Evolutionary conservation across 768 basidiomycete genomes (phyloP).

Genomic region (Phlebiopsis gigantea): DNA sequence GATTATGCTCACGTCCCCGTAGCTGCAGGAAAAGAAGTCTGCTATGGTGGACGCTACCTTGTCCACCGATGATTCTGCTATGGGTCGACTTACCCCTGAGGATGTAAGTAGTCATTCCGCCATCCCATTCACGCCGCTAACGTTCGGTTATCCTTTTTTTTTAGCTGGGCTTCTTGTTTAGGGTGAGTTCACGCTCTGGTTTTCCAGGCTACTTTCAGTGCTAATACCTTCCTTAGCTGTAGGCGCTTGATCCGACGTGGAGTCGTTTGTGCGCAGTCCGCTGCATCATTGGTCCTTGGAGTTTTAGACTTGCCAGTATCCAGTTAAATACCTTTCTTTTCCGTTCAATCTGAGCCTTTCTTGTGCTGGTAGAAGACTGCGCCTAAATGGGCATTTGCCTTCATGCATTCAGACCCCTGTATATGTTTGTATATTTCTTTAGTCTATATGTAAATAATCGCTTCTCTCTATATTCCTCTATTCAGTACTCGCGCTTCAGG

Average conservation of each 20-base stretch:
- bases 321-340: no score
- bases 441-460: not conserved
- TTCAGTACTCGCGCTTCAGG: not conserved
- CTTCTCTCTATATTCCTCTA: not conserved
- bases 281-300: not conserved
- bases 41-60: conserved; percentile 91
- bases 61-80: conserved; percentile 80
- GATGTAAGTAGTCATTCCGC: conserved; percentile 33
- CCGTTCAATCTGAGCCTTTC: not conserved
- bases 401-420: not conserved
- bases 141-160: conserved; percentile 4
- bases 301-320: not conserved
- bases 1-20: conserved; percentile 19
- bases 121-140: not conserved
- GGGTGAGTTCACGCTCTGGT: conserved; percentile 27
- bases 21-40: conserved; percentile 94
- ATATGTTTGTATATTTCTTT: not conserved
- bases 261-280: not conserved
- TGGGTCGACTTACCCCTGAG: conserved; percentile 89
- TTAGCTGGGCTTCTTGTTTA: conserved; percentile 42
- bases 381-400: no score
- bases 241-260: not conserved
- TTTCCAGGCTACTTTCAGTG: not conserved
- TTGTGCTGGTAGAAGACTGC: not conserved
- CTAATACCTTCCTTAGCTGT: not conserved